Evolutionary conservation across 371 early-diverging fungal genomes (phyloP).

Genomic region (Apophysomyces trapeziformis): DNA sequence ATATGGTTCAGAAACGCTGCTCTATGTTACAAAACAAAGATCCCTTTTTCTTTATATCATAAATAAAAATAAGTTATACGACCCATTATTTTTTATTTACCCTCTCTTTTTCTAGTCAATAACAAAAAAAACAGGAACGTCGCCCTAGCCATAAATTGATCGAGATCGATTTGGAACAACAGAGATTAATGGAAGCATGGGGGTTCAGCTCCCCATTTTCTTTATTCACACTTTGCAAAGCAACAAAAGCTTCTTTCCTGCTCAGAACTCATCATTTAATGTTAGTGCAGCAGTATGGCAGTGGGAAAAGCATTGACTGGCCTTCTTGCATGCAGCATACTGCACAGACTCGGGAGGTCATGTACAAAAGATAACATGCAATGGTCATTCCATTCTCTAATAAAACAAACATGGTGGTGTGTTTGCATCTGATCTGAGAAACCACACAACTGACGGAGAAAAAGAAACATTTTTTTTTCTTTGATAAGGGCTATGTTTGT

Average conservation of each 20-base stretch:
- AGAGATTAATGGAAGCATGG: no score
- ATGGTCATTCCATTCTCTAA: background rate
- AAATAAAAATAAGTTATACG: no score
- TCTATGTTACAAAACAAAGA: background rate
- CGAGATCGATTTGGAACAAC: no score
- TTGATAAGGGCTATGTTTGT: no score
- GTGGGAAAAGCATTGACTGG: constrained; percentile 8
- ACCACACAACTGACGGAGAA: no score
- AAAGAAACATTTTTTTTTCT: no score
- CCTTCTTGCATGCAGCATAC: background rate
- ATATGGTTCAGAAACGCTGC: background rate
- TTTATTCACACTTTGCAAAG: background rate
- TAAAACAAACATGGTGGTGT: background rate
- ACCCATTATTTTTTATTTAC: no score
- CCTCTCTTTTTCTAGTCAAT: no score
- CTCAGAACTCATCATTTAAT: background rate
- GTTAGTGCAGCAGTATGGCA: background rate
- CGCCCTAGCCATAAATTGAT: no score
- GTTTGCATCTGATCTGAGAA: no score
- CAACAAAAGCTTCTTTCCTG: background rate
- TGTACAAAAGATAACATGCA: background rate
- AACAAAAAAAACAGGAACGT: no score
- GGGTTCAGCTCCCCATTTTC: no score
- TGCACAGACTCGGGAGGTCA: constrained; percentile 5
- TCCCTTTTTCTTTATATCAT: background rate